Percentiles rank a stretch among this genome's conserved stretches.
These are phyloP conservation scores for Petasospora fabianii DNA, from an alignment of 1,139 yeast species.

Conservation along the genomic window DNA sequence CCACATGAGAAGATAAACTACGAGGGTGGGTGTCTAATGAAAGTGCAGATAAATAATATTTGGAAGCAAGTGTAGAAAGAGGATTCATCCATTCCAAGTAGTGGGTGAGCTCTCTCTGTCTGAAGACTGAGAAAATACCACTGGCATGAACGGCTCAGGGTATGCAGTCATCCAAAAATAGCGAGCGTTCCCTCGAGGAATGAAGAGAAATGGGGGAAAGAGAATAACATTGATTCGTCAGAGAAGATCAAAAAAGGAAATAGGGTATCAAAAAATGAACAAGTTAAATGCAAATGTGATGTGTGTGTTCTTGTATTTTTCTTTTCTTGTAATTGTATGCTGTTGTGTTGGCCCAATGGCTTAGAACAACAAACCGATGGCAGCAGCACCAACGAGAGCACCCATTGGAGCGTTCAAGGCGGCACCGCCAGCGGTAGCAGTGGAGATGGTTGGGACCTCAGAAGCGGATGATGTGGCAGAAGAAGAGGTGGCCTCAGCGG, in stretches of 20 bases:
- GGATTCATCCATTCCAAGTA: not conserved
- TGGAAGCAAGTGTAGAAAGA: not conserved
- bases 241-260: too few relatives aligned
- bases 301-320: not conserved
- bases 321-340: not conserved
- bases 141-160: not conserved
- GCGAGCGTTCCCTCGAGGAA: too few relatives aligned
- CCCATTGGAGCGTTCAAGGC: conserved; percentile 29
- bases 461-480: conserved; percentile 11
- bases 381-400: conserved; percentile 31
- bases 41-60: too few relatives aligned
- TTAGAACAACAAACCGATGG: conserved; percentile 22
- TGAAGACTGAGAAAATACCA: not conserved
- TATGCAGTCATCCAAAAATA: too few relatives aligned
- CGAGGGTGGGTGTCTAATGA: too few relatives aligned
- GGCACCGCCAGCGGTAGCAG: conserved; percentile 30
- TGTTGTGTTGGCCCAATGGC: not conserved
- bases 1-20: too few relatives aligned
- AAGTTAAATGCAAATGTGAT: not conserved
- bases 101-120: not conserved
- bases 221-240: too few relatives aligned
- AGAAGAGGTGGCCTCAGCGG: conserved; percentile 4
- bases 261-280: not conserved
- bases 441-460: conserved; percentile 1
- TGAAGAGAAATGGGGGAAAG: too few relatives aligned